phyloP scores from a whole-genome alignment of 768 basidiomycete species.

The Dictyophora rubrovolvata region DNA sequence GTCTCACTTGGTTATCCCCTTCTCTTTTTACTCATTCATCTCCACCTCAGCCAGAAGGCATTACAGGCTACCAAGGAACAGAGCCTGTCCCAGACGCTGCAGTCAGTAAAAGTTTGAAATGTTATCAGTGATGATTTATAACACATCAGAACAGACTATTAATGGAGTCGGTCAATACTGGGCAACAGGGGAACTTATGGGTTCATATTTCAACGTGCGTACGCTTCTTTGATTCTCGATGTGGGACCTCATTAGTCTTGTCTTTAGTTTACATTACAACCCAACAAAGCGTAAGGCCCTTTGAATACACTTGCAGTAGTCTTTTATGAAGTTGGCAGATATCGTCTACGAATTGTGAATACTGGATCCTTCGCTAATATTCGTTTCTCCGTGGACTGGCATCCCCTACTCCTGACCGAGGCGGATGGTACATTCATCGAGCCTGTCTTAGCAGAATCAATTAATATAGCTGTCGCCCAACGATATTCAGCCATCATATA shows the following conservation, averaged over 20 bases:
- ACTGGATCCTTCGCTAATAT: slow-evolving; percentile 37
- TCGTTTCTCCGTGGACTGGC: slow-evolving; percentile 36
- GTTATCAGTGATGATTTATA: not conserved
- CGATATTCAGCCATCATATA: slow-evolving; percentile 38
- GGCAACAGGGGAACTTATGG: slow-evolving; percentile 17
- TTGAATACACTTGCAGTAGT: not conserved
- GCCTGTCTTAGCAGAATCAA: slow-evolving; percentile 27
- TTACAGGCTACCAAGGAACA: slow-evolving; percentile 22
- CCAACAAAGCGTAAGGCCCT: slow-evolving; percentile 19
- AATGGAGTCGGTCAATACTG: slow-evolving; percentile 26
- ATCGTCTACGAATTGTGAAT: slow-evolving; percentile 40
- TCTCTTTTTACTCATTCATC: not conserved
- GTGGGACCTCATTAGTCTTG: slow-evolving; percentile 4
- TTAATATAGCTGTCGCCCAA: slow-evolving; percentile 37
- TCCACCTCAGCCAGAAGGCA: slow-evolving; percentile 18
- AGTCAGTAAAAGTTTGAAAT: slow-evolving; percentile 11
- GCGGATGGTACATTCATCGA: slow-evolving; percentile 36
- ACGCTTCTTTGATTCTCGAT: not conserved
- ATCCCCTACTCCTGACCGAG: slow-evolving; percentile 37
- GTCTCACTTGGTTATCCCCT: not conserved
- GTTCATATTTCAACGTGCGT: slow-evolving; percentile 19
- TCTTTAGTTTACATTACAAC: slow-evolving; percentile 25
- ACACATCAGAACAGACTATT: slow-evolving; percentile 14
- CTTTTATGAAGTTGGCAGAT: slow-evolving; percentile 13
- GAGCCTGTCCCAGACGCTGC: slow-evolving; percentile 31